phyloP scores from a whole-genome alignment of 495 filamentous ascomycete genomes.

The Jackrogersella multiformis region DNA sequence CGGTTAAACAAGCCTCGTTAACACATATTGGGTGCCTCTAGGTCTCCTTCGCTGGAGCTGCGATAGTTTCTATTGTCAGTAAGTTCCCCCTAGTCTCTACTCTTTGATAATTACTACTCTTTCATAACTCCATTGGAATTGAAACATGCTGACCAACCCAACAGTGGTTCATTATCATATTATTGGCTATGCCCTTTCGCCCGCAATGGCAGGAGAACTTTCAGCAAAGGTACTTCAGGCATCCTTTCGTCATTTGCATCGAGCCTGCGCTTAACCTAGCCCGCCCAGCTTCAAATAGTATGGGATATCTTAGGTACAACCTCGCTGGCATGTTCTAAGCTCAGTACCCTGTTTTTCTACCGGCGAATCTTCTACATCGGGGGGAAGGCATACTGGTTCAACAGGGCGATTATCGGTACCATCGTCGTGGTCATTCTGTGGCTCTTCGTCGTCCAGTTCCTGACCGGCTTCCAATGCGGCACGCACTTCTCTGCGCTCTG shows the following conservation, averaged over 20 bases:
- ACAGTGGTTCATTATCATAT: slow-evolving; percentile 1
- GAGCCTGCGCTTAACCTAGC: not conserved
- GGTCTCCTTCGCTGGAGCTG: not conserved
- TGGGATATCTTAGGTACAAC: slow-evolving; percentile 22
- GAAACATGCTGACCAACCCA: not conserved
- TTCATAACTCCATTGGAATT: not conserved
- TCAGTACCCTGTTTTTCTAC: slow-evolving; percentile 39
- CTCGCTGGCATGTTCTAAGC: slow-evolving; percentile 24
- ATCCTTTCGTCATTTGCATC: not conserved
- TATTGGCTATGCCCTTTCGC: not conserved
- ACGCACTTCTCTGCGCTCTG: slow-evolving; percentile 34
- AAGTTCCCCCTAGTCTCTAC: not conserved
- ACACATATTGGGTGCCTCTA: not conserved
- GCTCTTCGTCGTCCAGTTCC: slow-evolving; percentile 28
- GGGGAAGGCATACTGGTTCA: not conserved
- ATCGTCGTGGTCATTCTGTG: slow-evolving; percentile 20
- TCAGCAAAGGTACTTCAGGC: slow-evolving; percentile 1
- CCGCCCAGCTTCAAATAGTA: slow-evolving; percentile 21
- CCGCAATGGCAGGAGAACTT: slow-evolving; percentile 13
- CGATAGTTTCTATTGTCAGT: not conserved
- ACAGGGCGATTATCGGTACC: not conserved
- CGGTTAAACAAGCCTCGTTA: not conserved
- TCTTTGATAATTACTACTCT: too few species aligned
- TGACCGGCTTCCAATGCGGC: slow-evolving; percentile 35
- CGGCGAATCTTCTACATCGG: slow-evolving; percentile 29